Conservation (phyloP, 345 rosid species). For the Clarkia xantiana region DNA sequence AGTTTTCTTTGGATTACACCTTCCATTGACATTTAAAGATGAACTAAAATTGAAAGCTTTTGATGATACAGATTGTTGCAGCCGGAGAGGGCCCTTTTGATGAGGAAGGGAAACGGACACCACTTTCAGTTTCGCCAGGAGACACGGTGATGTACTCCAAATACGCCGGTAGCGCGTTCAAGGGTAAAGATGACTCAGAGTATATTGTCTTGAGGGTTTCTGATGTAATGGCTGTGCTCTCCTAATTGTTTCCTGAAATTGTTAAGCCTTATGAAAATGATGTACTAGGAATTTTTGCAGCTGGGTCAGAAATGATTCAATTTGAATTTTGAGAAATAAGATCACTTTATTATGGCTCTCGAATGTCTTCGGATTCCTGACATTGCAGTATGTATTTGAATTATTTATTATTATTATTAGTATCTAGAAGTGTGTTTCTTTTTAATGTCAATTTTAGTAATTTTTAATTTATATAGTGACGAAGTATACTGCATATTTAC, state of each 20-base stretch:
- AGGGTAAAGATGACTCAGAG: slow-evolving; percentile 57
- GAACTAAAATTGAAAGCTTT: neutral
- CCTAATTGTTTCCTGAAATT: slow-evolving; percentile 30
- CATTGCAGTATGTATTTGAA: too few relatives aligned
- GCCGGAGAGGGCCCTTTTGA: slow-evolving; percentile 76
- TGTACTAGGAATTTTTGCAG: slow-evolving; percentile 1
- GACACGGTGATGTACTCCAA: slow-evolving; percentile 76
- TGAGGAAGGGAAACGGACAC: slow-evolving; percentile 55
- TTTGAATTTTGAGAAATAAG: neutral
- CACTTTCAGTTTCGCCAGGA: slow-evolving; percentile 41
- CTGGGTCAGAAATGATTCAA: neutral
- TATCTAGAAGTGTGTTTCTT: too few relatives aligned
- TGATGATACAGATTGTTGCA: slow-evolving; percentile 47
- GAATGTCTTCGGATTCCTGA: neutral
- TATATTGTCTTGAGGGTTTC: slow-evolving; percentile 73
- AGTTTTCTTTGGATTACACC: too few relatives aligned
- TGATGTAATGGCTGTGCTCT: slow-evolving; percentile 87
- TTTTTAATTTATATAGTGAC: too few relatives aligned
- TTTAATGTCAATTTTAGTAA: too few relatives aligned
- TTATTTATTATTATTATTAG: too few relatives aligned
- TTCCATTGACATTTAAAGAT: neutral
- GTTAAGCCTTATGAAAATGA: too few relatives aligned
- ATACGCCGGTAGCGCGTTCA: slow-evolving; percentile 83
- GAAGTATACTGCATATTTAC: too few relatives aligned
- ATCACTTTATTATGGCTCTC: neutral